Evolutionary conservation across 2,329 filamentous ascomycete genomes (phyloP).

Genomic region (Aspergillaceae sp.): DNA sequence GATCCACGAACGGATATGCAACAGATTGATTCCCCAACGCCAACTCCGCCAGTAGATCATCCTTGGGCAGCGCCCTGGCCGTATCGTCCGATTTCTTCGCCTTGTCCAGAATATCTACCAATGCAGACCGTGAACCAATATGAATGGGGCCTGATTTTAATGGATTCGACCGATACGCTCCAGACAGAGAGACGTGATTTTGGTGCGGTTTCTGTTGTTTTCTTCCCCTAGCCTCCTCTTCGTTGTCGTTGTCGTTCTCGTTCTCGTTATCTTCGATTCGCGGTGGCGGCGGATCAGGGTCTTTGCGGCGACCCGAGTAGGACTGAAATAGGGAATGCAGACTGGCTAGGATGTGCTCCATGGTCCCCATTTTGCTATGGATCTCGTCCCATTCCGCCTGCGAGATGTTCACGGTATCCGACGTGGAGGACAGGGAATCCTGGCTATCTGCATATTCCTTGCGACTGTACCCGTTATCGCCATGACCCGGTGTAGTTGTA

Average conservation of each 20-base stretch:
- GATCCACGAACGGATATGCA: conserved; percentile 53
- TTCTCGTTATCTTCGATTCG: too few species aligned
- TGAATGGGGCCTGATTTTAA: conserved; percentile 47
- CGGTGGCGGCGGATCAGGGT: conserved; percentile 5
- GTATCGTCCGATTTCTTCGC: conserved; percentile 31
- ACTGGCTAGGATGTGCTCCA: conserved; percentile 28
- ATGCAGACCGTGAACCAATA: conserved; percentile 49
- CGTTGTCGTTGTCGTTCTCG: too few species aligned
- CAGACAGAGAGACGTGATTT: too few species aligned
- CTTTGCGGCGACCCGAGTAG: conserved; percentile 14
- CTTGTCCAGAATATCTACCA: conserved; percentile 48
- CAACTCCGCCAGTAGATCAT: conserved; percentile 51
- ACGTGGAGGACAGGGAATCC: conserved; percentile 11
- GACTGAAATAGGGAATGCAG: conserved; percentile 22
- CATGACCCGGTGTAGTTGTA: too few species aligned
- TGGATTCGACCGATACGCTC: conserved; percentile 11
- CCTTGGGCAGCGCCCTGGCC: conserved; percentile 46
- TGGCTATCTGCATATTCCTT: neutral
- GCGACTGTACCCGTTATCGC: neutral
- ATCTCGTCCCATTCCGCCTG: conserved; percentile 30
- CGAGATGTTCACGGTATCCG: conserved; percentile 23
- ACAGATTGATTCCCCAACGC: conserved; percentile 53
- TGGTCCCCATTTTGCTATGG: conserved; percentile 25
- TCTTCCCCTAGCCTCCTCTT: too few species aligned
- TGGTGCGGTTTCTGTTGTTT: neutral